Conservation (phyloP, 225 moss, liverwort and hornwort genomes). For the Lunularia cruciata region DNA sequence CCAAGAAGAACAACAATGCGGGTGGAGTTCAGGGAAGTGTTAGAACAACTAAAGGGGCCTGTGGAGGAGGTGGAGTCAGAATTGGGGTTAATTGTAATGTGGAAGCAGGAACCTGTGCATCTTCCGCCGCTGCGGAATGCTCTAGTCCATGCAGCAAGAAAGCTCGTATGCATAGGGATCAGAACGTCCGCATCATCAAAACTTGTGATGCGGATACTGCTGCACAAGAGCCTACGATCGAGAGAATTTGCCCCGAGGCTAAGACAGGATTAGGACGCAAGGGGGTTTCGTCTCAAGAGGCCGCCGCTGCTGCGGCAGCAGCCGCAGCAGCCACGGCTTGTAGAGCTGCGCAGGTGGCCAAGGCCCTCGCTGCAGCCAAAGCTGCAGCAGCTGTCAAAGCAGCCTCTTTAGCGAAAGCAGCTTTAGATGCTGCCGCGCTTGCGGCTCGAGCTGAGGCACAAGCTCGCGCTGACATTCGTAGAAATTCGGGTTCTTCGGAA, state of each 20-base stretch:
- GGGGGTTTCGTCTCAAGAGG: conserved; percentile 54
- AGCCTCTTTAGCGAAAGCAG: conserved; percentile 75
- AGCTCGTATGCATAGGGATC: conserved; percentile 45
- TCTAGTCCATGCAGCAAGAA: conserved; percentile 72
- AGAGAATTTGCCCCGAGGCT: conserved; percentile 30
- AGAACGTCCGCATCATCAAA: conserved; percentile 12
- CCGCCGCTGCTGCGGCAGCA: conserved; percentile 56
- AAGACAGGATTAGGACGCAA: conserved; percentile 27
- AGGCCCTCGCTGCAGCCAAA: conserved; percentile 73
- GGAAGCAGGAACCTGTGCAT: conserved; percentile 45
- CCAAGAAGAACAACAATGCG: conserved; percentile 54
- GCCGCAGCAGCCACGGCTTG: conserved; percentile 62
- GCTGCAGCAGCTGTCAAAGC: conserved; percentile 79
- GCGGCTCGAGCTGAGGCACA: conserved; percentile 49
- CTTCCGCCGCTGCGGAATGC: conserved; percentile 54
- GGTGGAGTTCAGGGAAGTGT: conserved; percentile 46
- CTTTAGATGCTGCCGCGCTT: conserved; percentile 83
- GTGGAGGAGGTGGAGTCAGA: conserved; percentile 45
- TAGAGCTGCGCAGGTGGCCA: conserved; percentile 73
- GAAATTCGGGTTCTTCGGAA: conserved; percentile 49
- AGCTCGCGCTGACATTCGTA: conserved; percentile 52
- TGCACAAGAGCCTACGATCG: conserved; percentile 26
- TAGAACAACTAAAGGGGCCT: no score
- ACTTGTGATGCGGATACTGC: conserved; percentile 50
- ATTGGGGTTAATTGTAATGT: conserved; percentile 45